Conservation (phyloP, 1,284 basidiomycete species). For the Malassezia brasiliensis region DNA sequence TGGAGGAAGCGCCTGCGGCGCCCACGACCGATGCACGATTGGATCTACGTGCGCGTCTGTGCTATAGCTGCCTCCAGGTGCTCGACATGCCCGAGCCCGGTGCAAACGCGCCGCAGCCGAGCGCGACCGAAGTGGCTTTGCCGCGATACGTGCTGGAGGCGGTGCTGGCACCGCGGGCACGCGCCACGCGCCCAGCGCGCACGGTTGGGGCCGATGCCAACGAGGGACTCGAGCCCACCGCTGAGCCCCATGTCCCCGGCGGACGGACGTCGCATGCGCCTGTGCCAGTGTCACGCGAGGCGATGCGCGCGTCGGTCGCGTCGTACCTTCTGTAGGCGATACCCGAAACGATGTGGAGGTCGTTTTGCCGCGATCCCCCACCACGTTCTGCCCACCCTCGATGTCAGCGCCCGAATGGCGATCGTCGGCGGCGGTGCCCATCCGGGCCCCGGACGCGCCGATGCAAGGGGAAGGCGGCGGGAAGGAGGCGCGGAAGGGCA, state of each 20-base stretch:
- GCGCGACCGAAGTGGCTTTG: not conserved
- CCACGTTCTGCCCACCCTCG: not conserved
- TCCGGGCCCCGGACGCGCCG: not conserved
- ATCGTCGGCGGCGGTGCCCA: not conserved
- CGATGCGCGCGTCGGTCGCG: slow-evolving; percentile 11
- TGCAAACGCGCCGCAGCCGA: not conserved
- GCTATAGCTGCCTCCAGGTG: slow-evolving; percentile 24
- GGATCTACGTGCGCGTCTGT: slow-evolving; percentile 13
- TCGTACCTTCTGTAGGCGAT: slow-evolving; percentile 6
- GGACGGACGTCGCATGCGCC: slow-evolving; percentile 5
- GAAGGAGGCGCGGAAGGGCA: slow-evolving; percentile 3
- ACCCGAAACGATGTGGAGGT: slow-evolving; percentile 6
- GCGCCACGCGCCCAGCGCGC: not conserved
- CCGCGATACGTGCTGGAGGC: slow-evolving; percentile 5
- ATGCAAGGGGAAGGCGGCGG: not conserved
- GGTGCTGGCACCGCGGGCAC: not conserved
- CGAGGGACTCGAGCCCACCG: not conserved
- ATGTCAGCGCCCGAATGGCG: slow-evolving; percentile 3
- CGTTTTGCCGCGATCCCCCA: not conserved
- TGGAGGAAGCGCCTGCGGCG: not conserved
- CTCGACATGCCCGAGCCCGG: slow-evolving; percentile 13
- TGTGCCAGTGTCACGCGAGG: slow-evolving; percentile 12
- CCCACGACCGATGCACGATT: not conserved
- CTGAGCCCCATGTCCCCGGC: slow-evolving; percentile 4
- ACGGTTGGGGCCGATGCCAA: not conserved